Conservation (phyloP, 371 early-diverging fungal genomes). For the Saksenaea vasiformis region DNA sequence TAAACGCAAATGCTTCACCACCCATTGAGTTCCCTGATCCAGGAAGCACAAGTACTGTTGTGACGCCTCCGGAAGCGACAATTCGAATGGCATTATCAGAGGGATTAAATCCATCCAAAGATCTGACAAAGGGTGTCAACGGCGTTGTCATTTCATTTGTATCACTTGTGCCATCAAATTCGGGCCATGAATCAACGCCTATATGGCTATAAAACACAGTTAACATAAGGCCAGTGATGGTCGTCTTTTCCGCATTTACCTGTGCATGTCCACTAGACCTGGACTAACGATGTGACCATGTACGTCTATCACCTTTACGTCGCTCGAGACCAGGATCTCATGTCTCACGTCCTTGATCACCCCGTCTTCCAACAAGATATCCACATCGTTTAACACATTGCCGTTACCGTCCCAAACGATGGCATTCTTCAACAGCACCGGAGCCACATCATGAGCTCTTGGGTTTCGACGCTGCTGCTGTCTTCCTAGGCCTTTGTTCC, state of each 20-base stretch:
- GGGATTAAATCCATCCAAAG: conserved; percentile 62
- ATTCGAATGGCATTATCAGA: conserved; percentile 63
- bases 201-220: conserved; percentile 42
- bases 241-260: conserved; percentile 37
- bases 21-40: conserved; percentile 78
- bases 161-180: conserved; percentile 51
- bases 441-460: conserved; percentile 11
- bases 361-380: conserved; percentile 56
- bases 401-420: conserved; percentile 64
- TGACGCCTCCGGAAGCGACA: conserved; percentile 75
- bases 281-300: conserved; percentile 69
- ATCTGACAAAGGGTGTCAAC: conserved; percentile 57
- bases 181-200: conserved; percentile 68
- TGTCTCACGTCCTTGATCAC: conserved; percentile 47
- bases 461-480: conserved; percentile 16
- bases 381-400: conserved; percentile 37
- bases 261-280: conserved; percentile 79
- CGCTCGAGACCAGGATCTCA: conserved; percentile 28
- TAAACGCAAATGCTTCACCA: conserved; percentile 72
- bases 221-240: background rate
- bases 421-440: conserved; percentile 52
- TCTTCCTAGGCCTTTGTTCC: background rate
- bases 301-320: conserved; percentile 55
- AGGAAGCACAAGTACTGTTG: conserved; percentile 71
- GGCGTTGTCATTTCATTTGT: conserved; percentile 69